These are phyloP conservation scores for Aspergillus floridensis DNA, from an alignment of 2,329 filamentous ascomycete species.

Conservation along the genomic window DNA sequence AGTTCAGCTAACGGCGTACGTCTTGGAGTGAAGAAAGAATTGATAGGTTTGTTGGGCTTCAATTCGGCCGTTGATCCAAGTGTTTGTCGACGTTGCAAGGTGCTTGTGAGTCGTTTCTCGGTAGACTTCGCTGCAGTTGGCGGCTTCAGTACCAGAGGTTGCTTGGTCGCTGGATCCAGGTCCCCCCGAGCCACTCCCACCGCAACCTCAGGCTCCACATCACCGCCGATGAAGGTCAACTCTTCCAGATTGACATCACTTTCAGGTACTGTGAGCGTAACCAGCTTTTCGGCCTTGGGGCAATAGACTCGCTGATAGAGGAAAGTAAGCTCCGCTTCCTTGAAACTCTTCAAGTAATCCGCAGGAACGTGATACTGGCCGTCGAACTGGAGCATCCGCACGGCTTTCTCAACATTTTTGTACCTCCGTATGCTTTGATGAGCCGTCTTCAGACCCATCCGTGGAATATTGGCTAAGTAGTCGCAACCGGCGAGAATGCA, in stretches of 20 bases:
- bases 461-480: constrained; percentile 81
- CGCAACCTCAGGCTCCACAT: constrained; percentile 68
- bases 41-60: constrained; percentile 62
- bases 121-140: constrained; percentile 22
- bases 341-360: constrained; percentile 77
- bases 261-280: constrained; percentile 69
- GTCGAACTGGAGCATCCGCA: constrained; percentile 83
- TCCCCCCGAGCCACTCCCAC: constrained; percentile 75
- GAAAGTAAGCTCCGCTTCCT: constrained; percentile 87
- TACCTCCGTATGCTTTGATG: constrained; percentile 87
- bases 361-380: constrained; percentile 77
- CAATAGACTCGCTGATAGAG: constrained; percentile 94
- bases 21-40: constrained; percentile 63
- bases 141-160: constrained; percentile 50
- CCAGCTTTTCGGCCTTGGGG: constrained; percentile 65
- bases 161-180: constrained; percentile 85
- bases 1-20: constrained; percentile 65
- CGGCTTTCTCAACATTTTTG: constrained; percentile 77
- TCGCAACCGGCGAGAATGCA: constrained; percentile 95
- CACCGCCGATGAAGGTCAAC: constrained; percentile 77
- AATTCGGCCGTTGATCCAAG: constrained; percentile 48
- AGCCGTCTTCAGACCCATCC: constrained; percentile 89
- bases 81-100: constrained; percentile 40
- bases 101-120: constrained; percentile 33
- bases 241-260: constrained; percentile 63